Percentiles rank a stretch among this genome's conserved stretches.
These are phyloP conservation scores for Boechera retrofracta DNA, from an alignment of 345 rosid genomes.

Conservation along the genomic window DNA sequence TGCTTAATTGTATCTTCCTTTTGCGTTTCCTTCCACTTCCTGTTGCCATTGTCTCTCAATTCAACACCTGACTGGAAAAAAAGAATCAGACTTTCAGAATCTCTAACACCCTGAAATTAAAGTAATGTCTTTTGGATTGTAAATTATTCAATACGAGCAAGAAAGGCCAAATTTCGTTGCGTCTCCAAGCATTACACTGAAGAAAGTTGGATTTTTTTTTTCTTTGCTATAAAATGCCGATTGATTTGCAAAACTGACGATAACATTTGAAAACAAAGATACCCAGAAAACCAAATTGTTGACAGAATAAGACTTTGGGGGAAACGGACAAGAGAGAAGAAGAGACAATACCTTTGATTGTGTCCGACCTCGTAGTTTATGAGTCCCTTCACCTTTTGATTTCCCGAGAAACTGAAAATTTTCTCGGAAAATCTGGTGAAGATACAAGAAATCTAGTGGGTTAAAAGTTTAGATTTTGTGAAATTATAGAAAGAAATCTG, in stretches of 20 bases:
- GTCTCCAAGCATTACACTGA: slow-evolving; percentile 27
- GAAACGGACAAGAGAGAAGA: slow-evolving; percentile 12
- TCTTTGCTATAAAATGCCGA: neutral
- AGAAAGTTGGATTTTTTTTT: neutral
- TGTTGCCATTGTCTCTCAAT: slow-evolving; percentile 29
- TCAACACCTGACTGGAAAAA: slow-evolving; percentile 8
- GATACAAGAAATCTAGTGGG: slow-evolving; percentile 8
- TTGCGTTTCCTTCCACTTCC: slow-evolving; percentile 58
- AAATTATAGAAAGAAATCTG: slow-evolving; percentile 10
- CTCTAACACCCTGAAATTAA: slow-evolving; percentile 19
- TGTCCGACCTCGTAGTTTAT: neutral
- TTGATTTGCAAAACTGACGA: neutral
- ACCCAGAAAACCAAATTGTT: slow-evolving; percentile 4
- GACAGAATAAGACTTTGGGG: neutral
- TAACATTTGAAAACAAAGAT: slow-evolving; percentile 6
- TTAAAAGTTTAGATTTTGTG: neutral
- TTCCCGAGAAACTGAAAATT: slow-evolving; percentile 26
- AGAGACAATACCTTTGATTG: slow-evolving; percentile 24
- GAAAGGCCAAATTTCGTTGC: slow-evolving; percentile 8
- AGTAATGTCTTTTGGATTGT: neutral
- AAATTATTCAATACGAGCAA: neutral
- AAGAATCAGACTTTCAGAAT: slow-evolving; percentile 1
- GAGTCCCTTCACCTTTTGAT: slow-evolving; percentile 21
- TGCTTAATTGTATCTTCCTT: slow-evolving; percentile 72
- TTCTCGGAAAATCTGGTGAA: slow-evolving; percentile 36